Base-by-base conservation (phyloP, 129 eudicot genomes). In the Helichrysum umbraculigerum region DNA sequence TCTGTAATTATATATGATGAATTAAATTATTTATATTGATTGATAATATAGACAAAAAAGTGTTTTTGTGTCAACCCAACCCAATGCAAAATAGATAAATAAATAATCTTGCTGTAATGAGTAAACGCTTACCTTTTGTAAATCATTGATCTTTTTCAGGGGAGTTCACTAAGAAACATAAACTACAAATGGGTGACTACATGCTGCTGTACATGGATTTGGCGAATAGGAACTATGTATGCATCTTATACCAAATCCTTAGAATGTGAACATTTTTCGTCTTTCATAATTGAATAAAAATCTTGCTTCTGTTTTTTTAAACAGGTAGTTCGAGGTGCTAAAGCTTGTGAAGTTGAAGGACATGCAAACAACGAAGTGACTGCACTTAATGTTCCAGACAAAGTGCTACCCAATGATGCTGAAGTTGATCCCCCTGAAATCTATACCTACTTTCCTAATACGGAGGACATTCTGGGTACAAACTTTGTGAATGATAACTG, bases 281-380 rank as follows among this genome's bases (percentile, higher is more conserved):
- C 30, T 47, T 64, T 12, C 15, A 6, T 42, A 29, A 41, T 60
- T 58, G 16, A 67, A 22, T 50, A 50, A 61, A 30, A 16, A 44
- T 78, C 32, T 3, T 51, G 44, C 52, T 58, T 32, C 44, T 50
- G 39, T 28, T 35, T 33, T 33, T n/a, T n/a, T 10, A 67, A 9
- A 30, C 81, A 91, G 94, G 82, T 88, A 47, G 82, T 91, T 65
- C 83, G 85, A 57, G 94, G 74, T 5, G 85, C 68, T 69, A 91
- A 82, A 73, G 88, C 80, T 62, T 28, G 33, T 54, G 85, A 82
- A 76, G 77, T 61, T 51, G 71, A 65, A 52, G 51, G 30, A 63
- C 17, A 17, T 51, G 47, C 58, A 51, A 51, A 42, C 47, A 41
- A 75, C 52, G 70, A 66, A 47, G 70, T n/a, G 39, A 42, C 22